Evolutionary conservation across 208 protist genomes (phyloP), one percentile per base, ranked within the genome.

Genomic region (Trypanosoma avium): DNA sequence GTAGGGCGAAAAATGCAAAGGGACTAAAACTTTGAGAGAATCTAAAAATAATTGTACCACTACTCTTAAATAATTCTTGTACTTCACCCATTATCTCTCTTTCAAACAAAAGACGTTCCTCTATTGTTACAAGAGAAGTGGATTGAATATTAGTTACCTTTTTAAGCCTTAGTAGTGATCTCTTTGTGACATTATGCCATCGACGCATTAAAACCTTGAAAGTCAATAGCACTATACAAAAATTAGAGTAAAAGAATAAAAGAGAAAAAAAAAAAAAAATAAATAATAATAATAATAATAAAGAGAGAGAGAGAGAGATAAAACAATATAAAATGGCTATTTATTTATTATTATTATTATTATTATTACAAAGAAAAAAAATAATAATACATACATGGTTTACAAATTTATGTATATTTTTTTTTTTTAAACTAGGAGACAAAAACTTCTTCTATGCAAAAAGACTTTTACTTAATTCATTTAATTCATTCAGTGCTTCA

Each of bases 21-120:
- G 66, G 66, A 54, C 42, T 61, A 54, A 59, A 66, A 52, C 46
- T 57, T 7, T 72, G 56, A 12, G 56, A 52, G 21, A 61, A 33
- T 6, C 12, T 30, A 21, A 56, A 13, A 17, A 45, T 7, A 50
- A 15, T 50, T n/a, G 10, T 13, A 33, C 30, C 29, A 65, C 15
- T 22, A 36, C 33, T 38, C 10, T 8, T 43, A 61, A 55, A 64
- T 7, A 36, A 45, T 12, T 17, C 35, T 24, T 3, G 17, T 26
- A 13, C 6, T 3, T 32, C 40, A 42, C 36, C 45, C 3, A 24
- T 19, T 19, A 72, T 42, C 30, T 72, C 66, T n/a, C 38, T 32
- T 26, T 66, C 58, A 49, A 65, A 54, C 3, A 72, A 12, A 15
- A 72, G 29, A 17, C 48, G 33, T 40, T 72, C 66, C 27, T 66